phyloP scores from a whole-genome alignment of 768 basidiomycete species.

The Russula griseocarnosa region DNA sequence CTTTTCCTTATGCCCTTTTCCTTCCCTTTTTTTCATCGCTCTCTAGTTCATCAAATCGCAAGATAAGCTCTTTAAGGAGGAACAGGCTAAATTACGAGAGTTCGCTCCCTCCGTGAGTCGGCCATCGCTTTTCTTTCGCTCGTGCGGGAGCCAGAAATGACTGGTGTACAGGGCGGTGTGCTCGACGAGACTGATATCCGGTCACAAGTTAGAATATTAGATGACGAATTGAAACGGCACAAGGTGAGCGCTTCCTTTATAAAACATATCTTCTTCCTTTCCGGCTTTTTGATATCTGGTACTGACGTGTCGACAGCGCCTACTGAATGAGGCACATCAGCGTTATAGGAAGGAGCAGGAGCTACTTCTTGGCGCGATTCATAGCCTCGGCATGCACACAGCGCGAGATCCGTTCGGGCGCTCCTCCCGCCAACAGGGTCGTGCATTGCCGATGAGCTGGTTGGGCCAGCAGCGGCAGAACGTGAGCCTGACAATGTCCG shows the following conservation, averaged over 20 bases:
- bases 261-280: conserved; percentile 29
- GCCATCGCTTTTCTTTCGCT: neutral
- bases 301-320: conserved; percentile 11
- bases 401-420: conserved; percentile 25
- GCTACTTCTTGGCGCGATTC: conserved; percentile 25
- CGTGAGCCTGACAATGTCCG: conserved; percentile 10
- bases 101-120: conserved; percentile 43
- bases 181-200: conserved; percentile 74
- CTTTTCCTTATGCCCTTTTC: neutral
- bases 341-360: conserved; percentile 29
- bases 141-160: neutral
- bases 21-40: neutral
- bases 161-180: conserved; percentile 42
- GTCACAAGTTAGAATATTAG: conserved; percentile 58
- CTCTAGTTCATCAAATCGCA: conserved; percentile 86
- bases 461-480: conserved; percentile 29
- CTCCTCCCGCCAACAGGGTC: conserved; percentile 15
- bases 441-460: conserved; percentile 23
- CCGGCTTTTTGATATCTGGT: neutral
- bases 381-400: conserved; percentile 20
- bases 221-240: conserved; percentile 46
- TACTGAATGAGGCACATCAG: conserved; percentile 24
- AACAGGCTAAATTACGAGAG: conserved; percentile 56
- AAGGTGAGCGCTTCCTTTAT: conserved; percentile 12
- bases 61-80: conserved; percentile 84